Base-by-base conservation (phyloP, 495 filamentous ascomycete genomes). In the Talaromyces wortmannii region DNA sequence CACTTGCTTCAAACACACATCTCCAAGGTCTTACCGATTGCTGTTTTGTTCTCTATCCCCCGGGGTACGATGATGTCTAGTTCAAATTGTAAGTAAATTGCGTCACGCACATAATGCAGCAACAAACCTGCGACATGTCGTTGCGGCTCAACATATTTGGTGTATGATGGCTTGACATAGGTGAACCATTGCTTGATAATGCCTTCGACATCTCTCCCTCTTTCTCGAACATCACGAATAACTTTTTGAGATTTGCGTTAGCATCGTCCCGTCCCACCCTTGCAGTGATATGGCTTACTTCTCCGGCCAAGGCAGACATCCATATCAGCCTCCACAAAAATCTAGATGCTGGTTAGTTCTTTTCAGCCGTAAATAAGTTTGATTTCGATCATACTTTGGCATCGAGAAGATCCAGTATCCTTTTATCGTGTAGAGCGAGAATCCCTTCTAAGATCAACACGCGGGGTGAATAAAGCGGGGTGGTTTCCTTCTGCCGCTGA, bases 111-210 rank as follows among this genome's bases (percentile, higher is more conserved):
- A 52, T 42, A 57, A 17, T 36, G 50, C 43, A 40, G 55, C 48
- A 16, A 59, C 71, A 55, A 64, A 83, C 83, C 81, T 56, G 91
- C 90, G 55, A 90, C 82, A 54, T 87, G 82, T 23, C 90, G 79
- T 64, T 98, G 94, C 45, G 95, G 94, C 58, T 95, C 83, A 48
- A 98, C 94, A 65, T 81, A 97, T 74, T 80, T 77, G 57, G 91
- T 87, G 60, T 91, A 97, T 56, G 96, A 97, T 4, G 94, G 94
- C 69, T 98, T 98, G 7, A 98, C 94, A 68, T 86, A 98, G 36
- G 68, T 67, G 65, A 96, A 96, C 94, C 94, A 98, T 69, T 98
- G 94, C 68, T 97, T 97, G 63, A 97, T 92, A 63, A 91, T 92
- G 42, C 94, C 94, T 59, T 96, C 89, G 55, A 97, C 84, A 57